Percentiles rank a stretch among this genome's conserved stretches.
Conservation (phyloP, 2,329 filamentous ascomycete species). For the Metarhizium humberi region DNA sequence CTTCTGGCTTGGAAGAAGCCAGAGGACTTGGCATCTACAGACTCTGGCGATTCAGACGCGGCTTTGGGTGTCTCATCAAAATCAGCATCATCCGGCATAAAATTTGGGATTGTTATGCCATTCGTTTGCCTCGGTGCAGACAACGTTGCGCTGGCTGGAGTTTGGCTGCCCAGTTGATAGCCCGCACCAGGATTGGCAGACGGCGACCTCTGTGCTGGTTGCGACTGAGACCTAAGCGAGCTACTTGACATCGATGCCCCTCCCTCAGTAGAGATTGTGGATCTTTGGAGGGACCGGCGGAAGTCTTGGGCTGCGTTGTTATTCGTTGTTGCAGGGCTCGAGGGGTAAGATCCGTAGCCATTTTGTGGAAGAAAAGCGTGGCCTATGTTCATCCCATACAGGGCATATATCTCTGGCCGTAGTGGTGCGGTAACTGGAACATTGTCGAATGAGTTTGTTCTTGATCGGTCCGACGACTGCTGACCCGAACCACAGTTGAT, state of each 20-base stretch:
- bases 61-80: constrained; percentile 35
- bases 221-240: constrained; percentile 56
- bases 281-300: constrained; percentile 47
- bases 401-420: constrained; percentile 46
- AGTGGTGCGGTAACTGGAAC: constrained; percentile 49
- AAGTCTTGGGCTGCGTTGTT: constrained; percentile 38
- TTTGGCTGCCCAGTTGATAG: constrained; percentile 20
- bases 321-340: constrained; percentile 42
- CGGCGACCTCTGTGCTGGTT: constrained; percentile 45
- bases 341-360: constrained; percentile 44
- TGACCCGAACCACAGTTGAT: constrained; percentile 16
- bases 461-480: constrained; percentile 38
- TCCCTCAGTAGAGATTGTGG: constrained; percentile 38
- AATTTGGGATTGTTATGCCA: constrained; percentile 43
- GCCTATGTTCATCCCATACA: constrained; percentile 33
- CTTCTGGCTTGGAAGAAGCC: constrained; percentile 18
- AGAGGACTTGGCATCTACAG: constrained; percentile 32
- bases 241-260: constrained; percentile 39
- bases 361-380: constrained; percentile 37
- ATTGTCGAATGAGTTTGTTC: constrained; percentile 56
- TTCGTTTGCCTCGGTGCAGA: constrained; percentile 33
- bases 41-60: constrained; percentile 34
- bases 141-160: constrained; percentile 25
- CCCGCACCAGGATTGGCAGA: constrained; percentile 16
- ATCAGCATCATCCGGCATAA: constrained; percentile 45